These are phyloP conservation scores for Beauveria sp. DNA, from an alignment of 2,329 filamentous ascomycete species.

Conservation along the genomic window DNA sequence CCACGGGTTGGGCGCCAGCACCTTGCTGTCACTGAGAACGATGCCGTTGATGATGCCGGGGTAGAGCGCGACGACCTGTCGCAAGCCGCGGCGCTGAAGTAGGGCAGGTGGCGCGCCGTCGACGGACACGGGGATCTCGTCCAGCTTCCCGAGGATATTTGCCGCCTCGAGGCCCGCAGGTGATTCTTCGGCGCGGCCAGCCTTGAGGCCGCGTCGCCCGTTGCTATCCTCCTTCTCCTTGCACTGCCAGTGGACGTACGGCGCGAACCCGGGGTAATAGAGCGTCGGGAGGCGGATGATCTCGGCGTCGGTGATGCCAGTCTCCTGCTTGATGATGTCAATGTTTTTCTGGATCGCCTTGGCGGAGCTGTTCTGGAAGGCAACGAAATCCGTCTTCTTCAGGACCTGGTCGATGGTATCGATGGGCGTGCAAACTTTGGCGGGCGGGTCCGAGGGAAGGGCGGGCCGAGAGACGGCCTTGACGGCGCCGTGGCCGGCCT, in stretches of 20 bases:
- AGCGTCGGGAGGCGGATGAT: constrained; percentile 16
- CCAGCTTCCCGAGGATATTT: not conserved
- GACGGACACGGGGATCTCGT: too few relatives aligned
- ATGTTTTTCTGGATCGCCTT: constrained; percentile 18
- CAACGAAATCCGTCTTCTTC: constrained; percentile 2
- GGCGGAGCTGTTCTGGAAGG: constrained; percentile 10
- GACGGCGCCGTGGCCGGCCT: constrained; percentile 14
- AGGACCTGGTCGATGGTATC: constrained; percentile 16
- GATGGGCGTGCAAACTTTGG: constrained; percentile 8
- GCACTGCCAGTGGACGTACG: too few relatives aligned
- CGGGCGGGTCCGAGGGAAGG: not conserved
- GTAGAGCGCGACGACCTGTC: constrained; percentile 9
- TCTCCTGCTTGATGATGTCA: constrained; percentile 16
- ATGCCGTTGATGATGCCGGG: constrained; percentile 18
- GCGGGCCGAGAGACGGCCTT: constrained; percentile 14
- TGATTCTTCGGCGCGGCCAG: not conserved
- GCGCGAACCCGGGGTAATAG: constrained; percentile 11
- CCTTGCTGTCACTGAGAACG: constrained; percentile 13
- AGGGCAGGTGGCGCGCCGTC: not conserved
- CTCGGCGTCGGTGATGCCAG: constrained; percentile 16
- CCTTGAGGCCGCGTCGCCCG: too few relatives aligned
- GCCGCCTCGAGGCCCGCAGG: not conserved
- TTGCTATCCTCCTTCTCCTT: too few relatives aligned
- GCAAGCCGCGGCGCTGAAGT: not conserved
- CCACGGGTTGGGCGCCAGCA: not conserved